phyloP scores from a whole-genome alignment of 305 asterid species.

The Galium porrigens region DNA sequence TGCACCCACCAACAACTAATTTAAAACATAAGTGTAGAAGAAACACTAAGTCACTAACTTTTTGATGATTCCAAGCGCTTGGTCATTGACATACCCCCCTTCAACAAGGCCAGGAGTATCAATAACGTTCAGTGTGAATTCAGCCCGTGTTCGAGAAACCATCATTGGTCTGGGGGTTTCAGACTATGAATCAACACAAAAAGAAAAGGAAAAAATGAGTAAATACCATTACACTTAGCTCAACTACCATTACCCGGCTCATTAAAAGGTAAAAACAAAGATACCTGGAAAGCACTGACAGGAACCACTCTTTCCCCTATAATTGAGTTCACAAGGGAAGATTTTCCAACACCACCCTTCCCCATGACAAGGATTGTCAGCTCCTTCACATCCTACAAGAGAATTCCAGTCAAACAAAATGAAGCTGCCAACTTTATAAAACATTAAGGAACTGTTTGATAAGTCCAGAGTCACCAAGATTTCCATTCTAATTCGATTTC shows the following conservation, averaged over 20 bases:
- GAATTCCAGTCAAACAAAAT: not conserved
- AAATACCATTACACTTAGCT: slow-evolving; percentile 1
- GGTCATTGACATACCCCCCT: slow-evolving; percentile 78
- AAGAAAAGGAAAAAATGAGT: not conserved
- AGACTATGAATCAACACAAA: slow-evolving; percentile 30
- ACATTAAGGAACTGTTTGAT: not conserved
- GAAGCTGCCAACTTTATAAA: not conserved
- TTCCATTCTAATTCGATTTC: too few relatives aligned
- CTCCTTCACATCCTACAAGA: slow-evolving; percentile 49
- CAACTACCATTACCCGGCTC: slow-evolving; percentile 9
- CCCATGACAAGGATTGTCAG: slow-evolving; percentile 90
- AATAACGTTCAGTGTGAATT: slow-evolving; percentile 60
- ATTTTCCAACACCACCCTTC: slow-evolving; percentile 93
- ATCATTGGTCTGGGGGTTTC: slow-evolving; percentile 79
- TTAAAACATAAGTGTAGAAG: not conserved
- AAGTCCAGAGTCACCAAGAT: too few relatives aligned
- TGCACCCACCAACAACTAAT: not conserved
- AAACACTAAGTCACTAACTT: slow-evolving; percentile 46
- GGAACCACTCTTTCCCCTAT: slow-evolving; percentile 77
- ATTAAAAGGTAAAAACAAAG: not conserved
- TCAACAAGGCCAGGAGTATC: slow-evolving; percentile 92
- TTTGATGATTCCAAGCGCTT: slow-evolving; percentile 60
- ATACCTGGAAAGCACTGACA: slow-evolving; percentile 90
- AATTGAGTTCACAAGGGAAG: slow-evolving; percentile 78
- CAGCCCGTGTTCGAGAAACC: slow-evolving; percentile 65